A percentile compares a stretch with the other conserved stretches of the same genome.
Conservation (phyloP, 495 filamentous ascomycete species). For the Talaromyces nanjingensis region DNA sequence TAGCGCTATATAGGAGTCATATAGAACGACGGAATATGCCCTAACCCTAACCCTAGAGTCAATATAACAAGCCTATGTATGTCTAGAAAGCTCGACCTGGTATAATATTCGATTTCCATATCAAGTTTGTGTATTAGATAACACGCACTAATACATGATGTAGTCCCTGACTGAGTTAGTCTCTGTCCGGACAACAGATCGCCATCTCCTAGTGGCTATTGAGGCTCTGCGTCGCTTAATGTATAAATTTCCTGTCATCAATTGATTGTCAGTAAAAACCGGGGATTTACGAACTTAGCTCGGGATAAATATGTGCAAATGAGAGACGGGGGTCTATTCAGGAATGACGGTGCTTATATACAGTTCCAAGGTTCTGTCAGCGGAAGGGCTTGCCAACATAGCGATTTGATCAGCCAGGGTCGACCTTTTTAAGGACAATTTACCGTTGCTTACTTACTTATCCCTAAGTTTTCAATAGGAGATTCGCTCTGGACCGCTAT, state of each 20-base stretch:
- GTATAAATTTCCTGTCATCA: neutral
- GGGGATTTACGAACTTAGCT: neutral
- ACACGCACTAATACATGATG: too few species aligned
- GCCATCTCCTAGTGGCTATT: neutral
- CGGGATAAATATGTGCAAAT: neutral
- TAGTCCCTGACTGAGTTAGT: neutral
- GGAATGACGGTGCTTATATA: neutral
- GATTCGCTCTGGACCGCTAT: neutral
- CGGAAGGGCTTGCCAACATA: neutral
- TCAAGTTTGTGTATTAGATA: too few species aligned
- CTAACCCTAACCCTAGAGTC: too few species aligned
- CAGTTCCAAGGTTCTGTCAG: neutral
- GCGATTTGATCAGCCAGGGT: neutral
- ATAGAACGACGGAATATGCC: too few species aligned
- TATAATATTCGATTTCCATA: too few species aligned
- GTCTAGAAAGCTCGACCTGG: too few species aligned
- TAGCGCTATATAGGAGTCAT: neutral
- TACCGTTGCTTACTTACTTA: neutral
- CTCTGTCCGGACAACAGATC: neutral
- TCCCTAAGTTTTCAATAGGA: neutral
- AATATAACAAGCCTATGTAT: too few species aligned
- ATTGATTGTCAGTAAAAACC: neutral
- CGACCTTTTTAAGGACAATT: neutral
- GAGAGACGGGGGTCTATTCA: neutral
- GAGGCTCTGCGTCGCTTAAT: neutral